Evolutionary conservation across 2,329 filamentous ascomycete species (phyloP).

Genomic region (Erysiphe pulchra): DNA sequence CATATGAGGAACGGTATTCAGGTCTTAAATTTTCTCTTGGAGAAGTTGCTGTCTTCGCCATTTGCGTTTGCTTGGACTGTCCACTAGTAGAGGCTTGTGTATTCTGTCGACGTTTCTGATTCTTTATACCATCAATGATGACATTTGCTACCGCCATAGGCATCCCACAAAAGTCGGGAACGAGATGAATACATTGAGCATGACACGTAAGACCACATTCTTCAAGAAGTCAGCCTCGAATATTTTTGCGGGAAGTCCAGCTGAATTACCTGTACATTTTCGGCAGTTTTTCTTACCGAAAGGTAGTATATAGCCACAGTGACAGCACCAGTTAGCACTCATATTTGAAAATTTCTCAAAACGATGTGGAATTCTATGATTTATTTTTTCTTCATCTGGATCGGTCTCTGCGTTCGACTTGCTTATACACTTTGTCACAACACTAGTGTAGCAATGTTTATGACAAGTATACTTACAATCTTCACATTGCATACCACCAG

Average conservation of each 20-base stretch:
- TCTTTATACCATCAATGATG: slow-evolving; percentile 67
- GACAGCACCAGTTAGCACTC: slow-evolving; percentile 97
- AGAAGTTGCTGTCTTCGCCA: slow-evolving; percentile 5
- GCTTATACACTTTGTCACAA: slow-evolving; percentile 98
- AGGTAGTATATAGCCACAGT: slow-evolving; percentile 87
- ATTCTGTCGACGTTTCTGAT: slow-evolving; percentile 40
- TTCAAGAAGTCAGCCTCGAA: slow-evolving; percentile 15
- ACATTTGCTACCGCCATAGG: slow-evolving; percentile 93
- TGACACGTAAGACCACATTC: slow-evolving; percentile 88
- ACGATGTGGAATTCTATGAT: slow-evolving; percentile 92
- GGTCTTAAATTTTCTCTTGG: slow-evolving; percentile 2
- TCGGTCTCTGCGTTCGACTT: slow-evolving; percentile 97
- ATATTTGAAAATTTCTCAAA: slow-evolving; percentile 95
- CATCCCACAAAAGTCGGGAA: slow-evolving; percentile 98
- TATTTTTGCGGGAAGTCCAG: not conserved
- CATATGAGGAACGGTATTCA: slow-evolving; percentile 10
- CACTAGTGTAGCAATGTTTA: slow-evolving; percentile 85
- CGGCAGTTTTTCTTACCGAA: slow-evolving; percentile 88
- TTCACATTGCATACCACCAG: slow-evolving; percentile 94
- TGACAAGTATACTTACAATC: slow-evolving; percentile 99
- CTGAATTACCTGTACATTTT: slow-evolving; percentile 52
- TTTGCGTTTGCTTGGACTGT: slow-evolving; percentile 9
- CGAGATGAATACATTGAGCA: slow-evolving; percentile 73
- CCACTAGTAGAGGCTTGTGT: slow-evolving; percentile 9
- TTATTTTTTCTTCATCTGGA: slow-evolving; percentile 98